Evolutionary conservation across 139 green algal genomes (phyloP).

Genomic region (Bryopsis sp.): DNA sequence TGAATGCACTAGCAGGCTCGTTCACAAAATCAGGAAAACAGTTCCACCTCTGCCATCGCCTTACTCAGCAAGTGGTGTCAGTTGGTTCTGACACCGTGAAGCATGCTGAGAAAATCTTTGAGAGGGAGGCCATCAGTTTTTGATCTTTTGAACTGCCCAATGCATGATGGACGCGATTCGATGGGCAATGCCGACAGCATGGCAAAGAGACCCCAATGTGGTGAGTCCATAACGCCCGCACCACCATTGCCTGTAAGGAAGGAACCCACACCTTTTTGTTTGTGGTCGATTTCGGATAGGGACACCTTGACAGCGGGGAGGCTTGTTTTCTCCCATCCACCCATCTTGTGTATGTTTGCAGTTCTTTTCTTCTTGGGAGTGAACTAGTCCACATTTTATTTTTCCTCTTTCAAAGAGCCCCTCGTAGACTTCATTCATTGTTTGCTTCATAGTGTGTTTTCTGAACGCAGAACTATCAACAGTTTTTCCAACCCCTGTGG

Average conservation of each 20-base stretch:
- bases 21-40: slow-evolving; percentile 11
- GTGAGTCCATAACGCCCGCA: background rate
- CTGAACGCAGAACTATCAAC: no score
- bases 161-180: slow-evolving; percentile 7
- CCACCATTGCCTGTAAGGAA: no score
- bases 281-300: no score
- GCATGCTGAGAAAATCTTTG: slow-evolving; percentile 12
- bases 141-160: background rate
- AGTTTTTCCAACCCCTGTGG: no score
- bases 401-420: background rate
- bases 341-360: background rate
- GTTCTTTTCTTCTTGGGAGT: background rate
- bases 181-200: background rate
- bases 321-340: background rate
- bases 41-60: slow-evolving; percentile 4
- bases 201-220: slow-evolving; percentile 1
- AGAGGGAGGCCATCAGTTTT: background rate
- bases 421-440: no score
- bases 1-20: slow-evolving; percentile 37
- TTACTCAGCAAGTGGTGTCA: background rate
- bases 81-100: slow-evolving; percentile 5
- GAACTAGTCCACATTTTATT: background rate
- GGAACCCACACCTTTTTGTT: no score
- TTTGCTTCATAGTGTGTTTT: no score
- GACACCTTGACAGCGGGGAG: no score